A percentile compares a stretch with the other conserved stretches of the same genome.
Conservation (phyloP, 2,329 filamentous ascomycete species). For the Hypoxylon sp. region DNA sequence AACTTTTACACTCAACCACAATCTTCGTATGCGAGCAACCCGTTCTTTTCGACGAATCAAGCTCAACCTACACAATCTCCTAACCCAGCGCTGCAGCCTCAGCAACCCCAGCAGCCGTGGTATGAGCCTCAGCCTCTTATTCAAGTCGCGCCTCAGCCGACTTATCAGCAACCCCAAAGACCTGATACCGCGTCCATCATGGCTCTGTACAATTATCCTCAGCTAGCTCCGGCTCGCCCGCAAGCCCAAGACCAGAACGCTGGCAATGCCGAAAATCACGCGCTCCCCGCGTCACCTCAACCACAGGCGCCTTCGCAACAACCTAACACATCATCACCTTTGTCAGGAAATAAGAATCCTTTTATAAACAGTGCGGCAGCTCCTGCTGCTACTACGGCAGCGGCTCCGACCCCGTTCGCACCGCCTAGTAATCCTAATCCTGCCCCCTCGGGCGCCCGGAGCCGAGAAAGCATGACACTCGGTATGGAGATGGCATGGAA, state of each 20-base stretch:
- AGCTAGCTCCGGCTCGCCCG: constrained; percentile 58
- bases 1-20: constrained; percentile 52
- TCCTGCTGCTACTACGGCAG: constrained; percentile 42
- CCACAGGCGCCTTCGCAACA: constrained; percentile 45
- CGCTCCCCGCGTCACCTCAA: constrained; percentile 42
- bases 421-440: constrained; percentile 39
- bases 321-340: constrained; percentile 52
- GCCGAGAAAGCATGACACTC: constrained; percentile 78
- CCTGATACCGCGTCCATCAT: constrained; percentile 81
- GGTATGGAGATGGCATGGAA: constrained; percentile 74
- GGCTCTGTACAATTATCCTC: constrained; percentile 76
- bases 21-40: constrained; percentile 50
- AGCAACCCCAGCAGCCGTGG: constrained; percentile 37
- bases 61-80: constrained; percentile 45
- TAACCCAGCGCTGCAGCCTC: constrained; percentile 27
- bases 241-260: constrained; percentile 47
- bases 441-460: constrained; percentile 60
- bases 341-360: constrained; percentile 67
- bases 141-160: constrained; percentile 40
- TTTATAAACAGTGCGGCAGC: constrained; percentile 59
- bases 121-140: constrained; percentile 46
- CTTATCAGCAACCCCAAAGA: constrained; percentile 55
- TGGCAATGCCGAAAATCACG: constrained; percentile 45
- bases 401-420: constrained; percentile 46
- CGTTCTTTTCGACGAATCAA: constrained; percentile 52